Evolutionary conservation across 1,284 basidiomycete species (phyloP), one percentile per base, ranked within the genome.

Genomic region (Rhodotorula sp.): DNA sequence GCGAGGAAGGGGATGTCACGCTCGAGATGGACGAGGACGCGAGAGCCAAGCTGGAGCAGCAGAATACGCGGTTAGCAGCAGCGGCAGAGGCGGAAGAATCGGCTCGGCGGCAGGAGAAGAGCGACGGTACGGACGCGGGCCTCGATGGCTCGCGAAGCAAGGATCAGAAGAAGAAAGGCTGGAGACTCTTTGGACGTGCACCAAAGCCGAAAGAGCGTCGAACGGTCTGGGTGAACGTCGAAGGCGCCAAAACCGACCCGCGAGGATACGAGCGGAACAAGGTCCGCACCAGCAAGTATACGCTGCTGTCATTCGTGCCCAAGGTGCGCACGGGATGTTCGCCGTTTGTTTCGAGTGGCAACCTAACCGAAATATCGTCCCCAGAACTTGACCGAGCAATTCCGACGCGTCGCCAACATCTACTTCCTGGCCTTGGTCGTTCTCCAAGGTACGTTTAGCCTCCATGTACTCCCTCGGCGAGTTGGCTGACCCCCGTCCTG

Each of bases 281-380:
- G 86, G 93, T 98, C 71, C 86, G 91, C 79, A 97, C 95, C 58
- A 91, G 90, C 77, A 96, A 97, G 82, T 98, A 97, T 83, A 97
- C 94, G 47, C 80, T 93, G 70, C 67, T 96, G 75, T 92, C 93
- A 5, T 98, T 97, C 81, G 79, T 97, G 60, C 95, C 95, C n/a
- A 93, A 92, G 72, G 78, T 76, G 31, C 54, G 70, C 52, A 31
- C 29, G 34, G 14, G 7, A 5, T 0, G 20, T 12, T 15, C 26
- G 5, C 18, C 34, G 12, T 18, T 3, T 39, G 8, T 14, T 6
- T 21, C 3, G 3, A 4, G 3, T 20, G 3, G 15, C 26, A 26
- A 26, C 7, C 54, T 58, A 7, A 47, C 46, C 39, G 12, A 43
- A 31, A 23, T 20, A 4, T 21, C 1, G 23, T 39, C 6, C 23